These are phyloP conservation scores for Chlorella sp. DNA, from an alignment of 139 green algal genomes.

Conservation along the genomic window DNA sequence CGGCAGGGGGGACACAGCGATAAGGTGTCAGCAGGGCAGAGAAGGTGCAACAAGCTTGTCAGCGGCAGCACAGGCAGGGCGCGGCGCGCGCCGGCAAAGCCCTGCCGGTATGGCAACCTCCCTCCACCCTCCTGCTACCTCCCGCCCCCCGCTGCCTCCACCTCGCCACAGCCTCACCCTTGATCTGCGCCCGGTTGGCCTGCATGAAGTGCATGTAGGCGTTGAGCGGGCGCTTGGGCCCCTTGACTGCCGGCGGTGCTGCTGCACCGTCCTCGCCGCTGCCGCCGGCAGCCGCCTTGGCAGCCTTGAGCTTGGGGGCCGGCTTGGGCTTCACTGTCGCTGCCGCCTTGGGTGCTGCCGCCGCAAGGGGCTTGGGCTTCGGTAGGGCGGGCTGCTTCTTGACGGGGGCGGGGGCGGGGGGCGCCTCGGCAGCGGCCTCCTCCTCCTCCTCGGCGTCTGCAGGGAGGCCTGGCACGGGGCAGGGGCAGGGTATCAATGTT, in stretches of 20 bases:
- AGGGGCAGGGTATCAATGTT: neutral
- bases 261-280: neutral
- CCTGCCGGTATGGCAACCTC: too few relatives aligned
- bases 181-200: neutral
- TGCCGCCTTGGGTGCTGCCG: neutral
- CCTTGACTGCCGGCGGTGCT: neutral
- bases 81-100: too few relatives aligned
- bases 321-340: neutral
- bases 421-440: neutral
- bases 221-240: slow-evolving; percentile 3
- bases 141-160: neutral
- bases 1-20: too few relatives aligned
- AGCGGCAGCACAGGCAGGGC: too few relatives aligned
- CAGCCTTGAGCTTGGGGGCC: neutral
- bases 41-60: neutral
- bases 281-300: neutral
- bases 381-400: neutral
- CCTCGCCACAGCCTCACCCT: neutral
- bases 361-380: neutral
- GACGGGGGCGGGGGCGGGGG: too few relatives aligned
- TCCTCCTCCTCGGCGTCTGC: neutral
- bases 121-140: neutral
- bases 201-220: slow-evolving; percentile 5
- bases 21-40: neutral
- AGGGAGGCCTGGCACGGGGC: neutral